Percentiles rank a stretch among this genome's conserved stretches.
These are phyloP conservation scores for Teratosphaeria viscida DNA, from an alignment of 2,329 filamentous ascomycete genomes.

Conservation along the genomic window DNA sequence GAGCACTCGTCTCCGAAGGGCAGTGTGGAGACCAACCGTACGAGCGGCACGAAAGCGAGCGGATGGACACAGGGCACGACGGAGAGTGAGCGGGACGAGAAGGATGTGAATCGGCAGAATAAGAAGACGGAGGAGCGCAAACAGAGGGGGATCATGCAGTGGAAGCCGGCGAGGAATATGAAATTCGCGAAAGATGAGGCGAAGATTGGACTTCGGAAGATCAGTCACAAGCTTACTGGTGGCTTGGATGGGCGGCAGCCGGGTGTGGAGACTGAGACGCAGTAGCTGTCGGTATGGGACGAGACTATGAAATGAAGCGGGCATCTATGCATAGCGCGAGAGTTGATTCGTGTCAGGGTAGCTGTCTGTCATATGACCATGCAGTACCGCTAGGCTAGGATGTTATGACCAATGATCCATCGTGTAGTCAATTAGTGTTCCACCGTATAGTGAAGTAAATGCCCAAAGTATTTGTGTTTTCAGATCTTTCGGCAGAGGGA, in stretches of 20 bases:
- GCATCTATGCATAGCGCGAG: not conserved
- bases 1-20: slow-evolving; percentile 6
- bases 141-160: slow-evolving; percentile 88
- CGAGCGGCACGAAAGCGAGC: slow-evolving; percentile 18
- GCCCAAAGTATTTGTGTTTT: not conserved
- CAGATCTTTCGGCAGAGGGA: too few species aligned
- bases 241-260: slow-evolving; percentile 70
- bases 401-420: not conserved
- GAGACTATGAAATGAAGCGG: not conserved
- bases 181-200: slow-evolving; percentile 84
- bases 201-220: slow-evolving; percentile 62
- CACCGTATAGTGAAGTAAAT: too few species aligned
- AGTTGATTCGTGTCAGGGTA: not conserved
- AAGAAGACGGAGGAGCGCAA: slow-evolving; percentile 66
- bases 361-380: not conserved
- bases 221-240: slow-evolving; percentile 64
- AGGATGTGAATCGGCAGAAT: slow-evolving; percentile 56
- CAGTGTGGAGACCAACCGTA: slow-evolving; percentile 11
- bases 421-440: not conserved
- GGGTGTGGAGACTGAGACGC: slow-evolving; percentile 61
- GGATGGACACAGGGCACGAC: slow-evolving; percentile 25
- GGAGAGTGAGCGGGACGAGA: slow-evolving; percentile 22
- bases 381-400: not conserved
- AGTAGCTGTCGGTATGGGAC: not conserved
- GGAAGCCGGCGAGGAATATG: slow-evolving; percentile 77